Evolutionary conservation across 23 red algal genomes (phyloP), one percentile per base, ranked within the genome.

Genomic region (Cyanidioschyzon merolae): DNA sequence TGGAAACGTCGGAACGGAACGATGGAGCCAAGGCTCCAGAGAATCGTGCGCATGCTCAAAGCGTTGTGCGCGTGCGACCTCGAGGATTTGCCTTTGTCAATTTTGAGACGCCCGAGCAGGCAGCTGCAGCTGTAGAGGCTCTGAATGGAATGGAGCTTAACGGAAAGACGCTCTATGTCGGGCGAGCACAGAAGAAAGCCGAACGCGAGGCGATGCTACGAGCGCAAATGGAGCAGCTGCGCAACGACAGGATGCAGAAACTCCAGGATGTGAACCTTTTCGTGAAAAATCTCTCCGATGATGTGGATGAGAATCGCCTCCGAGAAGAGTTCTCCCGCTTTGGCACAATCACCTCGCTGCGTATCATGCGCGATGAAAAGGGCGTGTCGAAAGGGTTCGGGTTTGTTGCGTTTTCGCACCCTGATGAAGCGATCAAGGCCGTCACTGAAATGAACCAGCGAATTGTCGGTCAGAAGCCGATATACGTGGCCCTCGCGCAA

Each of bases 81-180:
- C 84, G 85, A 29, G 94, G 94, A 0, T 91, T 98, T 79, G 94
- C 88, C 17, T 98, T 98, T 83, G 83, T 98, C 39, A 98, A 98
- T 82, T 98, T 89, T 68, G 86, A 83, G 1, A 89, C 79, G 29
- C 84, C 94, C 2, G 88, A 91, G 38, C 76, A 76, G 71, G 94
- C 94, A 1, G 90, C 84, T 37, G 74, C 79, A 24, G 94, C 94
- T 31, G 84, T 85, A 0, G 88, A 91, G 34, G 88, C 82, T 2
- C 84, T 98, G 85, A 77, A 98, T 38, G 86, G 83, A 2, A 90
- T 79, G 59, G 88, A 98, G 45, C 12, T 91, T 0, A 81, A 76
- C 0, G 58, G 80, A 39, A 91, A 89, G 68, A 67, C 37, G 21
- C 75, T 98, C n/a, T 87, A 83, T 74, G 88, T 98, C 15, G 81